Conservation (phyloP, 768 basidiomycete genomes). For the Tylopilus plumbeoviolaceoides region DNA sequence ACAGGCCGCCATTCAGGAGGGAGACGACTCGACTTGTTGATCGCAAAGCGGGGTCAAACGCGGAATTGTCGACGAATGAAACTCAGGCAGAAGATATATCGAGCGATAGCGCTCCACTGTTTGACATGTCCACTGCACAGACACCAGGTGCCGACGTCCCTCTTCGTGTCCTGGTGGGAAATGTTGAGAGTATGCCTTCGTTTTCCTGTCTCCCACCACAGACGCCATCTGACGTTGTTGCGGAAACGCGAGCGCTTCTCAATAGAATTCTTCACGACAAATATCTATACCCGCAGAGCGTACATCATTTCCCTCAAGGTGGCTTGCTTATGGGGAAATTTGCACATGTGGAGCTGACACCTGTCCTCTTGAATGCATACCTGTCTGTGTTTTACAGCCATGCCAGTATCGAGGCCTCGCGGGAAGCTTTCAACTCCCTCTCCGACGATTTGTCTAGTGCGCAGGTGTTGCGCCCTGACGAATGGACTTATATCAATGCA, state of each 20-base stretch:
- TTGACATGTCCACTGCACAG: conserved; percentile 3
- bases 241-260: conserved; percentile 67
- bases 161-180: conserved; percentile 3
- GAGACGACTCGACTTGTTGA: conserved; percentile 43
- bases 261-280: conserved; percentile 50
- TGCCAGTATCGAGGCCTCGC: conserved; percentile 44
- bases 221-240: conserved; percentile 63
- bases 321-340: conserved; percentile 41
- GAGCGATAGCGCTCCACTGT: background rate
- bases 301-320: background rate
- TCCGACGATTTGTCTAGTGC: conserved; percentile 30
- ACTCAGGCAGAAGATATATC: background rate
- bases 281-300: background rate
- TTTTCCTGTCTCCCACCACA: conserved; percentile 65
- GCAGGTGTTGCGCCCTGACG: conserved; percentile 40
- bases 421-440: conserved; percentile 47
- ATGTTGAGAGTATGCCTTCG: conserved; percentile 8
- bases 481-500: conserved; percentile 57
- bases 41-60: background rate
- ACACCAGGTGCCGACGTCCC: background rate
- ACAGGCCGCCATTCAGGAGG: conserved; percentile 65
- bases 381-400: conserved; percentile 71
- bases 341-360: conserved; percentile 48
- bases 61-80: conserved; percentile 5
- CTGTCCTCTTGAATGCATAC: conserved; percentile 75